phyloP scores from a whole-genome alignment of 2,329 filamentous ascomycete species.

The Trichoderma atroviride region DNA sequence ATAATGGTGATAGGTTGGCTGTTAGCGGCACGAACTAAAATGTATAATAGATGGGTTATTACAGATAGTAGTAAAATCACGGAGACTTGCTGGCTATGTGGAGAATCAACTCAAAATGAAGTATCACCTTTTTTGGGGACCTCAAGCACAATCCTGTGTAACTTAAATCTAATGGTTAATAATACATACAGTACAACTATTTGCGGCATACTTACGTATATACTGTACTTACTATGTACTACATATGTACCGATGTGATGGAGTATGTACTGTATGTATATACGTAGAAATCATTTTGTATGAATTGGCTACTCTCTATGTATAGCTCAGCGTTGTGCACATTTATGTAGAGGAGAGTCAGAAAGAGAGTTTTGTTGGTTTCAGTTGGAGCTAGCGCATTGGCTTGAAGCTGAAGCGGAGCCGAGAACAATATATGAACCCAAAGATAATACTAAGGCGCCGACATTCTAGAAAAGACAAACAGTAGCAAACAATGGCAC shows the following conservation, averaged over 20 bases:
- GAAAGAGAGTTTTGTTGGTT: background rate
- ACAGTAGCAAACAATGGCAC: background rate
- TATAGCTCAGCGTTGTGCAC: background rate
- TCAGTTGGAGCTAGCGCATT: background rate
- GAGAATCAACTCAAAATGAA: background rate
- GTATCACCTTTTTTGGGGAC: background rate
- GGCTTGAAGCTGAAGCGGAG: background rate
- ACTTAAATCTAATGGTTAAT: constrained; percentile 9
- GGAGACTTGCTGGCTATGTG: background rate
- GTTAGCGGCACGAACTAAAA: constrained; percentile 64
- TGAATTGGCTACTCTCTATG: background rate
- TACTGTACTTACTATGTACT: too few relatives aligned
- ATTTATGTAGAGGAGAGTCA: background rate
- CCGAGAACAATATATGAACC: constrained; percentile 20
- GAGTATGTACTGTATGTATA: too few relatives aligned
- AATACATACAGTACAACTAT: constrained; percentile 7
- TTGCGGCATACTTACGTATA: background rate
- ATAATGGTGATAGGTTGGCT: constrained; percentile 51
- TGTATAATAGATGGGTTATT: constrained; percentile 36
- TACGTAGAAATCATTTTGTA: background rate
- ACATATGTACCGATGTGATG: too few relatives aligned
- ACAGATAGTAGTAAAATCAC: background rate
- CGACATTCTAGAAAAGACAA: background rate
- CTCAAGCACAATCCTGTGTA: background rate
- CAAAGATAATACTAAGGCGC: background rate